A percentile compares a stretch with the other conserved stretches of the same genome.
phyloP scores from a whole-genome alignment of 2,329 filamentous ascomycete species.

The Talaromyces sp. region DNA sequence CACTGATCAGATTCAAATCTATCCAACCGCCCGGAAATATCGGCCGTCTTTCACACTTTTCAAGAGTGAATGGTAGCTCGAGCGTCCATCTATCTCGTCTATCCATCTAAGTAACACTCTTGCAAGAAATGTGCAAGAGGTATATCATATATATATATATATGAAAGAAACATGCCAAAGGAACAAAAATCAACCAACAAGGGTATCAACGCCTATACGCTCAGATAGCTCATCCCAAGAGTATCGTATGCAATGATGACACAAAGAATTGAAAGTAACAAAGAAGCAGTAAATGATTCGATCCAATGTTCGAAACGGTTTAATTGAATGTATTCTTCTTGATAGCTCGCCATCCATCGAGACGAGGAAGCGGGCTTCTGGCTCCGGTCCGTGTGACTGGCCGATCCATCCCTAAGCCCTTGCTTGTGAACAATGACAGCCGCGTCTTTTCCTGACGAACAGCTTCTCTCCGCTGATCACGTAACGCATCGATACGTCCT shows the following conservation, averaged over 20 bases:
- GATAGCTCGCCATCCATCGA: slow-evolving; percentile 18
- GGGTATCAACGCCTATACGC: slow-evolving; percentile 21
- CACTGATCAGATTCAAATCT: neutral
- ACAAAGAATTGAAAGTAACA: slow-evolving; percentile 4
- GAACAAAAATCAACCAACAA: neutral
- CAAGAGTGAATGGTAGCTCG: neutral
- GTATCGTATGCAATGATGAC: slow-evolving; percentile 19
- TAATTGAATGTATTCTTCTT: slow-evolving; percentile 21
- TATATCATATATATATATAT: slow-evolving; percentile 5
- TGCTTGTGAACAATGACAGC: slow-evolving; percentile 37
- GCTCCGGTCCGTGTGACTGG: slow-evolving; percentile 20
- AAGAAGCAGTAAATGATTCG: neutral
- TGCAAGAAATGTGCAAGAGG: neutral
- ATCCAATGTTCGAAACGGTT: neutral
- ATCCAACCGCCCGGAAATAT: neutral
- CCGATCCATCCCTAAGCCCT: slow-evolving; percentile 22
- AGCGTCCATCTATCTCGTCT: neutral
- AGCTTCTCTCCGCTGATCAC: slow-evolving; percentile 64
- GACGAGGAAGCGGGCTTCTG: slow-evolving; percentile 20
- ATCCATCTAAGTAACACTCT: neutral
- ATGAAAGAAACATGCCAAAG: neutral
- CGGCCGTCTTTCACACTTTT: neutral
- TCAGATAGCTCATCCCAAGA: slow-evolving; percentile 18
- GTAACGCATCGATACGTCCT: slow-evolving; percentile 72
- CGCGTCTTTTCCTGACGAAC: slow-evolving; percentile 44